Evolutionary conservation across 2,329 filamentous ascomycete genomes (phyloP).

Genomic region (Aspergillus sp.): DNA sequence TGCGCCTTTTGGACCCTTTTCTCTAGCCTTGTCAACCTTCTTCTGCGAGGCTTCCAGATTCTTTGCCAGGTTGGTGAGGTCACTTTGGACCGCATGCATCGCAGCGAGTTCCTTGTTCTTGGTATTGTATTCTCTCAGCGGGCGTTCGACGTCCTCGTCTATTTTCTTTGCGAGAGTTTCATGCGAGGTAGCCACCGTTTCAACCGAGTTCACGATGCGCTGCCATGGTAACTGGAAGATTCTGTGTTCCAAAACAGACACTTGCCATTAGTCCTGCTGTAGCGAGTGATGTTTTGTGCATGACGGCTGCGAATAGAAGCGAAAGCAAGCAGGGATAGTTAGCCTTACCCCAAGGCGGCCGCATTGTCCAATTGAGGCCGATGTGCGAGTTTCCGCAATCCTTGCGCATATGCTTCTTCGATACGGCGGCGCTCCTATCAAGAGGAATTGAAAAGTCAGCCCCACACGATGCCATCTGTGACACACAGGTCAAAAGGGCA

Average conservation of each 20-base stretch:
- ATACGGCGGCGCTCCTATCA: slow-evolving; percentile 85
- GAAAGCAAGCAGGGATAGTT: slow-evolving; percentile 5
- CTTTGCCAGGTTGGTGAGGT: slow-evolving; percentile 78
- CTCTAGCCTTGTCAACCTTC: slow-evolving; percentile 80
- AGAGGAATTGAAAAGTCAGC: slow-evolving; percentile 18
- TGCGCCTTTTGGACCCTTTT: slow-evolving; percentile 73
- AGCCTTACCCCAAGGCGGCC: slow-evolving; percentile 81
- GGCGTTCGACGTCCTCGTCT: slow-evolving; percentile 83
- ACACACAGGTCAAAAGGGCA: slow-evolving; percentile 14
- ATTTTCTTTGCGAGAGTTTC: slow-evolving; percentile 78
- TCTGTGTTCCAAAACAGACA: slow-evolving; percentile 53
- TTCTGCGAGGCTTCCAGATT: slow-evolving; percentile 84
- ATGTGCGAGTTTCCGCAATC: slow-evolving; percentile 78
- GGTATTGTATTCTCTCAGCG: slow-evolving; percentile 74
- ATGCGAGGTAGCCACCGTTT: slow-evolving; percentile 82
- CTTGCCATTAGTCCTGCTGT: neutral
- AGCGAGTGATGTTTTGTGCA: no score
- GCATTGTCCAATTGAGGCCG: slow-evolving; percentile 74
- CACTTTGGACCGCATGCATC: slow-evolving; percentile 79
- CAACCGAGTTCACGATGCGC: slow-evolving; percentile 78
- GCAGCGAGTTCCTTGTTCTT: slow-evolving; percentile 76
- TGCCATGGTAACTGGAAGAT: slow-evolving; percentile 91
- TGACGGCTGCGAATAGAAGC: neutral
- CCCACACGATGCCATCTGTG: slow-evolving; percentile 13
- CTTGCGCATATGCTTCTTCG: slow-evolving; percentile 85